Percentiles rank a stretch among this genome's conserved stretches.
Evolutionary conservation across 2,329 filamentous ascomycete species (phyloP).

Genomic region (Ophiosphaerella korrae): DNA sequence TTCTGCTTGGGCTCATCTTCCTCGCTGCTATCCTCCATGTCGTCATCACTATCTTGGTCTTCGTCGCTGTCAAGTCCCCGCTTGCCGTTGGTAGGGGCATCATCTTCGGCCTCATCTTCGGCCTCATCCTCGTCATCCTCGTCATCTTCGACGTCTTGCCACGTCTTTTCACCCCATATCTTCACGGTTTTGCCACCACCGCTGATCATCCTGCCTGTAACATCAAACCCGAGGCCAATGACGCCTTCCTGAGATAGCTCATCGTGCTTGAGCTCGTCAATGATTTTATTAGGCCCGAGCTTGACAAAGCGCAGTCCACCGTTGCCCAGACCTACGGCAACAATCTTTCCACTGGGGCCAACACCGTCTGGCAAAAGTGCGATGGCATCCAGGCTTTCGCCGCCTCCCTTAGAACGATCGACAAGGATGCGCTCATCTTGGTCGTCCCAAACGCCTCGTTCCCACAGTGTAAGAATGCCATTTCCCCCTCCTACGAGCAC

Average conservation of each 20-base stretch:
- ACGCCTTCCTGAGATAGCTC: constrained; percentile 77
- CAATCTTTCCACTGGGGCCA: constrained; percentile 69
- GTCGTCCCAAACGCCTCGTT: constrained; percentile 92
- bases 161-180: constrained; percentile 81
- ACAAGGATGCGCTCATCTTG: constrained; percentile 88
- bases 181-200: constrained; percentile 86
- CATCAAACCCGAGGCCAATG: constrained; percentile 81
- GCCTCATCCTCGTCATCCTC: constrained; percentile 57
- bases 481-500: constrained; percentile 77
- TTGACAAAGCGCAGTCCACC: constrained; percentile 79
- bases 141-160: constrained; percentile 54
- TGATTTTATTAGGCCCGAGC: constrained; percentile 73
- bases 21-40: constrained; percentile 49
- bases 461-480: constrained; percentile 90
- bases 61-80: constrained; percentile 47
- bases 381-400: constrained; percentile 82
- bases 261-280: constrained; percentile 74
- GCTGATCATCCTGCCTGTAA: constrained; percentile 83
- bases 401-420: constrained; percentile 64
- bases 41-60: constrained; percentile 54
- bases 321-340: constrained; percentile 81
- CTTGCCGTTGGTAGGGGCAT: constrained; percentile 41
- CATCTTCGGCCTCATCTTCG: constrained; percentile 53
- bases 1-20: constrained; percentile 50
- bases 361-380: constrained; percentile 72